Percentiles rank a stretch among this genome's conserved stretches.
Conservation (phyloP, 306 rosid genomes). For the Canavalia ensiformis region DNA sequence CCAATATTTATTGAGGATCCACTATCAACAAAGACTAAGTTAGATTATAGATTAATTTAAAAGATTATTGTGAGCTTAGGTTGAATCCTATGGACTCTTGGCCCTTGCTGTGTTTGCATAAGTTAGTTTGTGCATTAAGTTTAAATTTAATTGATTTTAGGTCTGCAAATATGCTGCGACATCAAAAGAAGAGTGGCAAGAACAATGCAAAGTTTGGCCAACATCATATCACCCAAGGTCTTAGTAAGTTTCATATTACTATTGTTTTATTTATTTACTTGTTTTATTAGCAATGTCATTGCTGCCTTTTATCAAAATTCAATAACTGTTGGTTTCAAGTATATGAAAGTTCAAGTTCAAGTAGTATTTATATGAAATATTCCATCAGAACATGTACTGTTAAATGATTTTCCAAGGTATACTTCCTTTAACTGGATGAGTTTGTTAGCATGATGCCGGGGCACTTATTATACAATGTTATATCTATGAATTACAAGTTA, state of each 20-base stretch:
- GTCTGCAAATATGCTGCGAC: conserved; percentile 82
- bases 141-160: conserved; percentile 53
- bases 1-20: neutral
- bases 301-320: conserved; percentile 10
- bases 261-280: conserved; percentile 20
- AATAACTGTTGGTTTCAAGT: conserved; percentile 9
- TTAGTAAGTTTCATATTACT: conserved; percentile 61
- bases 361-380: conserved; percentile 20
- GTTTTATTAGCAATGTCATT: conserved; percentile 11
- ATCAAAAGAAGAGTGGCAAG: conserved; percentile 98
- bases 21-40: conserved; percentile 19
- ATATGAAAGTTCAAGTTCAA: neutral
- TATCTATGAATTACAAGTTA: conserved; percentile 4
- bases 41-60: conserved; percentile 7
- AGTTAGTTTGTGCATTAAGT: conserved; percentile 24
- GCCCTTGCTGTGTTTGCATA: conserved; percentile 7
- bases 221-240: conserved; percentile 96
- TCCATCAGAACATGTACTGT: conserved; percentile 18
- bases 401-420: conserved; percentile 16
- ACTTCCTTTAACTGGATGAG: conserved; percentile 11
- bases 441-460: neutral
- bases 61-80: conserved; percentile 24
- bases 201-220: conserved; percentile 96
- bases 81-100: conserved; percentile 10
- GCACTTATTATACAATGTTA: neutral